Conservation (phyloP, 768 basidiomycete genomes). For the Naganishia friedmannii region DNA sequence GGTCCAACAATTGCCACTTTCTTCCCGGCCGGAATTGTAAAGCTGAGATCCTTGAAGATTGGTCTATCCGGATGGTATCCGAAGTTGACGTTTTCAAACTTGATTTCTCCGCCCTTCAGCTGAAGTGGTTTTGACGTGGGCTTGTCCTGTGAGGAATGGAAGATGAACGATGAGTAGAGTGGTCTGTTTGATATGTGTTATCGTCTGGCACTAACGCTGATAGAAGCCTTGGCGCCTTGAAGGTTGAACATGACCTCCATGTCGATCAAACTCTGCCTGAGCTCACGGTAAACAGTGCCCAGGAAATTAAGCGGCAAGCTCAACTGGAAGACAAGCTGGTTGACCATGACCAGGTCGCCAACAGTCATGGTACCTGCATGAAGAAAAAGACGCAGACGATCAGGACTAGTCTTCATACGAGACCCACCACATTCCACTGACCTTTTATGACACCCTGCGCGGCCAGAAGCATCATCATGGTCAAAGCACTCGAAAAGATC, state of each 20-base stretch:
- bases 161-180: background rate
- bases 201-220: conserved; percentile 56
- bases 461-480: conserved; percentile 91
- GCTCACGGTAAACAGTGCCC: conserved; percentile 91
- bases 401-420: background rate
- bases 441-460: conserved; percentile 91
- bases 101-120: conserved; percentile 78
- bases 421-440: conserved; percentile 47
- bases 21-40: conserved; percentile 90
- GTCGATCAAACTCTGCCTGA: conserved; percentile 90
- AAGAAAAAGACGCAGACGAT: background rate
- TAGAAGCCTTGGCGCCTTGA: conserved; percentile 71
- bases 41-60: conserved; percentile 82
- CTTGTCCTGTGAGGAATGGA: conserved; percentile 59
- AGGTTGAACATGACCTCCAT: conserved; percentile 95
- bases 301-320: conserved; percentile 95
- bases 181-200: background rate
- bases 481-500: conserved; percentile 91
- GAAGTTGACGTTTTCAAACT: conserved; percentile 87
- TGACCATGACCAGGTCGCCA: conserved; percentile 98
- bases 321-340: conserved; percentile 95
- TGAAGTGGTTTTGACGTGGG: conserved; percentile 65
- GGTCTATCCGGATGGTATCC: conserved; percentile 86
- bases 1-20: conserved; percentile 97
- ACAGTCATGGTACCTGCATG: conserved; percentile 88